Conservation (phyloP, 169 alveolate species). For the Plasmodium cynomolgi region DNA sequence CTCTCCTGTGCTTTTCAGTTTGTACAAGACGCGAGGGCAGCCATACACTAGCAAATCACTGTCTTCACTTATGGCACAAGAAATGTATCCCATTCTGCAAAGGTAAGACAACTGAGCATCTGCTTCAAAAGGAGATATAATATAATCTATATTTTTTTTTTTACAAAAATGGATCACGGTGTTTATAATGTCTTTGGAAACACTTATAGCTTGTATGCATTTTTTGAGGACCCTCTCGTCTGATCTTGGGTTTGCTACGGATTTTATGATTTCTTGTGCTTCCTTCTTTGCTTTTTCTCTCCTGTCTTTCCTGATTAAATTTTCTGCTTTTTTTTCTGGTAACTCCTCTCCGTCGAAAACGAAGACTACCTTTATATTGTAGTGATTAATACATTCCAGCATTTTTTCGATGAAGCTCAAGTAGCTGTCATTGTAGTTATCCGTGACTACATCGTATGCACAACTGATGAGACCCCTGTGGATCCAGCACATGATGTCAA, state of each 20-base stretch:
- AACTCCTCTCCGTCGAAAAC: constrained; percentile 88
- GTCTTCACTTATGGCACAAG: constrained; percentile 93
- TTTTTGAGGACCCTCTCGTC: constrained; percentile 79
- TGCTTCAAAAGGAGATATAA: constrained; percentile 99
- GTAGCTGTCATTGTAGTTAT: constrained; percentile 24
- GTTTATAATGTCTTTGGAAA: constrained; percentile 82
- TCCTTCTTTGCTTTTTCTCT: constrained; percentile 84
- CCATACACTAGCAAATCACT: constrained; percentile 96
- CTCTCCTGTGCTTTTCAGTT: constrained; percentile 83
- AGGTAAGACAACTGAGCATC: constrained; percentile 98
- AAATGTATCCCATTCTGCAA: constrained; percentile 91
- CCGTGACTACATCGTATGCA: constrained; percentile 78
- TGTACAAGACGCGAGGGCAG: constrained; percentile 90
- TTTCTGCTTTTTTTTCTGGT: constrained; percentile 86
- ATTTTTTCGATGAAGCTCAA: constrained; percentile 59
- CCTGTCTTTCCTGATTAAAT: constrained; percentile 78
- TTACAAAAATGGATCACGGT: constrained; percentile 79
- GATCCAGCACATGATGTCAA: constrained; percentile 89
- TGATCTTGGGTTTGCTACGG: constrained; percentile 49
- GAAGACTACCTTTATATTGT: constrained; percentile 64
- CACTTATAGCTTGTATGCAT: constrained; percentile 85
- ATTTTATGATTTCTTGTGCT: constrained; percentile 80
- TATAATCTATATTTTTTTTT: constrained; percentile 85
- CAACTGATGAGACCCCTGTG: constrained; percentile 85
- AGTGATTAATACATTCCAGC: constrained; percentile 12